Evolutionary conservation across 1,139 yeast genomes (phyloP), one percentile per base, ranked within the genome.

Genomic region (Blastobotrys apis): DNA sequence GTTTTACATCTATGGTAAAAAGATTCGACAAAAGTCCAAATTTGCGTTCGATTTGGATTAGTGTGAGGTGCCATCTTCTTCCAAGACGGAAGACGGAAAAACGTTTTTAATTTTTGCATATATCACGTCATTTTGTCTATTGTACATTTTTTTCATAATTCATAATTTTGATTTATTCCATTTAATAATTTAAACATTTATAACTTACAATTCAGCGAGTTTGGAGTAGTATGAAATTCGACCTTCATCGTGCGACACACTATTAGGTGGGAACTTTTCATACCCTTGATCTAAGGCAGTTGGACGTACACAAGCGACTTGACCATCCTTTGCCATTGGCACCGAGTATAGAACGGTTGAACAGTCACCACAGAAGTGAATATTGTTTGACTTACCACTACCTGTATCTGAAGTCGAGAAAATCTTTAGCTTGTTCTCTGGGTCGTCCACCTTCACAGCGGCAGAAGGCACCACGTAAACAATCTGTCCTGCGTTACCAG

Each of bases 1-100:
- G 43, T 84, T 86, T 57, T 75, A 69, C 65, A 72, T 65, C 46
- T 84, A 71, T 59, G 95, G 95, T 49, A 74, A 73, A 41, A 46
- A 43, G 15, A 66, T 84, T 45, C 78, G 95, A 69, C 61, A 65
- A 64, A 39, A 34, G 35, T 40, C 43, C 35, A 40, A 40, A 23
- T 40, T 33, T 34, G 43, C 43, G 4, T 40, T 40, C 29, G 43
- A 40, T 23, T 34, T 40, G 39, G 31, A 34, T 6, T 34, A 34
- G 16, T n/a, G n/a, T n/a, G n/a, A n/a, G n/a, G n/a, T n/a, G n/a
- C n/a, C n/a, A n/a, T n/a, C n/a, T n/a, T n/a, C n/a, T n/a, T n/a
- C n/a, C n/a, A n/a, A n/a, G n/a, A n/a, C n/a, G n/a, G n/a, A n/a
- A n/a, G n/a, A n/a, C n/a, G n/a, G n/a, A n/a, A n/a, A n/a, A n/a